Evolutionary conservation across 75 land plant genomes (phyloP).

Genomic region (Selaginella tamariscina): DNA sequence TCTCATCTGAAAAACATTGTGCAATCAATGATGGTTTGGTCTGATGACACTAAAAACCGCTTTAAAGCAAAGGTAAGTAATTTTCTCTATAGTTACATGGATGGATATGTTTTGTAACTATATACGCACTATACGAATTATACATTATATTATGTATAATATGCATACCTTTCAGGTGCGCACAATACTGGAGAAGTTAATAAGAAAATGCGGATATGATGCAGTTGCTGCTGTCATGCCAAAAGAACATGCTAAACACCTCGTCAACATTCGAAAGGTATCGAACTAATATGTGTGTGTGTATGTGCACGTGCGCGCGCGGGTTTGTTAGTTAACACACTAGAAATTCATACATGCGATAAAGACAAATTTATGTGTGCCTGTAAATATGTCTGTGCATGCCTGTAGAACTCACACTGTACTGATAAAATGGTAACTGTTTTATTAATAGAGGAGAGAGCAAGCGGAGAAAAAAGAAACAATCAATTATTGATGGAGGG

Average conservation of each 20-base stretch:
- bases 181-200: constrained; percentile 72
- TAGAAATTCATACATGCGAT: too few species aligned
- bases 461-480: constrained; percentile 49
- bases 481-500: constrained; percentile 32
- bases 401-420: too few species aligned
- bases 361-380: too few species aligned
- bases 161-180: too few species aligned
- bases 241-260: constrained; percentile 83
- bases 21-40: constrained; percentile 72
- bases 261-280: constrained; percentile 85
- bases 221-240: constrained; percentile 89
- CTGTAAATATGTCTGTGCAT: too few species aligned
- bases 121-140: too few species aligned
- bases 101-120: too few species aligned
- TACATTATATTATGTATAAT: too few species aligned
- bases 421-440: too few species aligned
- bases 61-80: constrained; percentile 73
- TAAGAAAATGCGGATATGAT: constrained; percentile 79
- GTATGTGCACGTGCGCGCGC: too few species aligned
- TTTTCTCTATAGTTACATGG: neutral
- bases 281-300: neutral
- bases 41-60: constrained; percentile 66
- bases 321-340: too few species aligned
- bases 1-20: constrained; percentile 54
- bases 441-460: constrained; percentile 39